Conservation (phyloP, 352 stramenopile genomes). For the Pelagophyceae sp. region DNA sequence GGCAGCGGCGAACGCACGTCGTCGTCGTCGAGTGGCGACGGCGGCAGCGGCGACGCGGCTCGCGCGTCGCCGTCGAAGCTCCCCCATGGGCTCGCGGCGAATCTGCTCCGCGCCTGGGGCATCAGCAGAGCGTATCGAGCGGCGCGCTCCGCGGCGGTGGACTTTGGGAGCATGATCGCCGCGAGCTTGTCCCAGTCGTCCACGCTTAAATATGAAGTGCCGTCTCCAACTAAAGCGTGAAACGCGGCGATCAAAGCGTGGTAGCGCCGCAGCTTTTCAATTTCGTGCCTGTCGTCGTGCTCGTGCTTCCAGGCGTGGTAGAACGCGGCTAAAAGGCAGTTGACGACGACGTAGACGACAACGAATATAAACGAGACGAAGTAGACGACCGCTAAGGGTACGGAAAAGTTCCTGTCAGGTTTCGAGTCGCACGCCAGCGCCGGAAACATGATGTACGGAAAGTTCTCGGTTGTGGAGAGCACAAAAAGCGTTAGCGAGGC, state of each 20-base stretch:
- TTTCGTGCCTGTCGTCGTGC: not conserved
- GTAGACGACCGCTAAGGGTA: constrained; percentile 21
- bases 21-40: too few species aligned
- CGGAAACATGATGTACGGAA: constrained; percentile 22
- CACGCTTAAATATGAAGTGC: not conserved
- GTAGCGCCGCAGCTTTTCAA: constrained; percentile 15
- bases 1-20: too few species aligned
- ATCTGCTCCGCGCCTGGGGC: too few species aligned
- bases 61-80: too few species aligned
- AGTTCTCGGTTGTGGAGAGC: constrained; percentile 26
- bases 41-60: not conserved
- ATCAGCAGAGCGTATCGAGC: too few species aligned
- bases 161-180: not conserved
- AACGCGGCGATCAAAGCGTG: constrained; percentile 20
- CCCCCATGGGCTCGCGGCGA: too few species aligned
- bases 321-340: constrained; percentile 15
- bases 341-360: constrained; percentile 23
- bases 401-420: not conserved
- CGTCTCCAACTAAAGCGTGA: not conserved
- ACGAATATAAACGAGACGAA: constrained; percentile 21
- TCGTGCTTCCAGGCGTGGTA: constrained; percentile 24
- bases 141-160: not conserved
- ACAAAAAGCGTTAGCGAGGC: constrained; percentile 24
- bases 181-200: not conserved
- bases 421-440: constrained; percentile 2